These are phyloP conservation scores for Xylariaceae sp. DNA, from an alignment of 2,329 filamentous ascomycete species.

Conservation along the genomic window DNA sequence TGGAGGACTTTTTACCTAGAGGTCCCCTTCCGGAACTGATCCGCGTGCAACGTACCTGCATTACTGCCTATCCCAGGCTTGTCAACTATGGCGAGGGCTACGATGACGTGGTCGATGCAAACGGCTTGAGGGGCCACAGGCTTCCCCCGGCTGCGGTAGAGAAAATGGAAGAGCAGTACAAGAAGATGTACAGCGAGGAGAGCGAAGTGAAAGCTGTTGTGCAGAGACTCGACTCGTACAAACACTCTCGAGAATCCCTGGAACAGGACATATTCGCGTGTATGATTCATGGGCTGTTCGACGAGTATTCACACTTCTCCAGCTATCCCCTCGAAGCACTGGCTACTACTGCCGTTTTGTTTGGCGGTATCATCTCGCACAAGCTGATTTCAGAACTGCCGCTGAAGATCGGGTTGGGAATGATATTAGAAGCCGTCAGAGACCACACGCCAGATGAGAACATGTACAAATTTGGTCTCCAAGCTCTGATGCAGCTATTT, in stretches of 20 bases:
- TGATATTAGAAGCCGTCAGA: constrained; percentile 95
- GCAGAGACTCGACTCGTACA: constrained; percentile 79
- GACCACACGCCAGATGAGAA: constrained; percentile 79
- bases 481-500: constrained; percentile 87
- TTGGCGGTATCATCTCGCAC: constrained; percentile 93
- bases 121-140: constrained; percentile 76
- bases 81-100: constrained; percentile 96
- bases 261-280: constrained; percentile 96
- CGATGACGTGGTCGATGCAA: constrained; percentile 86
- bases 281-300: constrained; percentile 97
- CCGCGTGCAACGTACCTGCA: constrained; percentile 78
- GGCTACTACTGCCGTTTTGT: constrained; percentile 92
- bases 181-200: constrained; percentile 94
- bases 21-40: constrained; percentile 67
- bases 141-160: constrained; percentile 76
- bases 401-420: constrained; percentile 88
- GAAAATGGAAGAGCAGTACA: constrained; percentile 97
- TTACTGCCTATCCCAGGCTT: constrained; percentile 86
- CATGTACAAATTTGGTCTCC: constrained; percentile 98
- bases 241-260: constrained; percentile 75
- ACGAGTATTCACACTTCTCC: constrained; percentile 93
- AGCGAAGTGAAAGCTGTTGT: constrained; percentile 84
- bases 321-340: constrained; percentile 96
- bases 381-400: constrained; percentile 87
- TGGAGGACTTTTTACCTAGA: constrained; percentile 67